Evolutionary conservation across 768 basidiomycete genomes (phyloP).

Genomic region (Trametes maxima): DNA sequence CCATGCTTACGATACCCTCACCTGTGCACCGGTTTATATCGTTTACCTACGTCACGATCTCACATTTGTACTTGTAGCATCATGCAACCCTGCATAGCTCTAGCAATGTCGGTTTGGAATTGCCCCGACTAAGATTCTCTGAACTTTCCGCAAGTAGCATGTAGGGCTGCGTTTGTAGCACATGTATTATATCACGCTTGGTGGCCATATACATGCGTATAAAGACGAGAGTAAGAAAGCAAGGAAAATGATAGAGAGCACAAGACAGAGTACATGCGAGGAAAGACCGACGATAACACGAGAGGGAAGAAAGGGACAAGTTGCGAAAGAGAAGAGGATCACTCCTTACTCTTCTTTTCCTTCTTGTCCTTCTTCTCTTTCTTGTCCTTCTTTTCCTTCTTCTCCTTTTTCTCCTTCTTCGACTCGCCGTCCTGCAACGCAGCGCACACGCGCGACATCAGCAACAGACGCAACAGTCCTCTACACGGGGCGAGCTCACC

Average conservation of each 20-base stretch:
- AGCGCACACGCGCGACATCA: not conserved
- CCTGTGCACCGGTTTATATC: not conserved
- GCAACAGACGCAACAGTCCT: slow-evolving; percentile 3
- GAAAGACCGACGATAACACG: not conserved
- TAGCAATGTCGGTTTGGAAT: slow-evolving; percentile 1
- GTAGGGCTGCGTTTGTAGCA: slow-evolving; percentile 1
- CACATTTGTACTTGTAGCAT: slow-evolving; percentile 12
- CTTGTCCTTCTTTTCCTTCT: slow-evolving; percentile 45
- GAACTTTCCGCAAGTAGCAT: not conserved
- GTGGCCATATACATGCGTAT: slow-evolving; percentile 8
- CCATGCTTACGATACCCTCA: slow-evolving; percentile 1
- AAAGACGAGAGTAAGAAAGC: not conserved
- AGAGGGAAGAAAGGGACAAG: not conserved
- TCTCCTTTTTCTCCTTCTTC: slow-evolving; percentile 43
- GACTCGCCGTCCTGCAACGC: slow-evolving; percentile 35
- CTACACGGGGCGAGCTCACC: slow-evolving; percentile 33
- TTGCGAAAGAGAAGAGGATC: slow-evolving; percentile 15
- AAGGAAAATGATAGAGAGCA: slow-evolving; percentile 20
- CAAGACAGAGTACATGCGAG: slow-evolving; percentile 15
- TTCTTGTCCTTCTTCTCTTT: slow-evolving; percentile 64
- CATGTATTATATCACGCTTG: slow-evolving; percentile 15
- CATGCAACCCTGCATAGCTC: slow-evolving; percentile 6
- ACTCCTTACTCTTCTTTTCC: slow-evolving; percentile 54
- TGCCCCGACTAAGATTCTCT: not conserved
- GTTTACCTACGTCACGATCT: not conserved